A percentile compares a stretch with the other conserved stretches of the same genome.
phyloP scores from a whole-genome alignment of 345 rosid genomes.

The Schrenkiella parvula region DNA sequence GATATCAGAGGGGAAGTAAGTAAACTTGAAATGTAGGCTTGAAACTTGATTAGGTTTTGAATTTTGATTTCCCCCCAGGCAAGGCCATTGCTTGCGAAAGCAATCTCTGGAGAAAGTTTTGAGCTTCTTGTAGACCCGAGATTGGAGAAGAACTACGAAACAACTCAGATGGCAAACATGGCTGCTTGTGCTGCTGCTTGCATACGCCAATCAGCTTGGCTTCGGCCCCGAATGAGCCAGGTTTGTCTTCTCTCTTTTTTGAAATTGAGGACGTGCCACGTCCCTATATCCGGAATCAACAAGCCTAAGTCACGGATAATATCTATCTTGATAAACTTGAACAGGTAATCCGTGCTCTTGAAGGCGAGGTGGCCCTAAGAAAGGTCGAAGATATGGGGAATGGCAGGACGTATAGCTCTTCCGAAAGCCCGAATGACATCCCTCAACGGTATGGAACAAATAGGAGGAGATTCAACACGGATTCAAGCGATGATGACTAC shows the following conservation, averaged over 20 bases:
- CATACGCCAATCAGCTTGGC: constrained; percentile 64
- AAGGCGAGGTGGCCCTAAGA: constrained; percentile 52
- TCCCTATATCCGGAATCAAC: background rate
- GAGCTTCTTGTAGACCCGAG: constrained; percentile 47
- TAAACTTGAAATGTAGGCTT: background rate
- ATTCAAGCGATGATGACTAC: constrained; percentile 33
- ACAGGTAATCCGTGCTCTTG: constrained; percentile 64
- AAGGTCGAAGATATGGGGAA: constrained; percentile 43
- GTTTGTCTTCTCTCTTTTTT: constrained; percentile 31
- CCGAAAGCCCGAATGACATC: constrained; percentile 42
- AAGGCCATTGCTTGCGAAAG: constrained; percentile 56
- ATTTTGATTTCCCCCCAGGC: constrained; percentile 38
- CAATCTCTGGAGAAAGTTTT: constrained; percentile 35
- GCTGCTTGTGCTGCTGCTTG: constrained; percentile 78
- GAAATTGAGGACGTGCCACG: background rate
- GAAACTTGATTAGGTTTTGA: background rate
- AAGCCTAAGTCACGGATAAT: background rate
- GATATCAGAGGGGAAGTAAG: background rate
- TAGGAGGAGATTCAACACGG: constrained; percentile 41
- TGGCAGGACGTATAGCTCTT: constrained; percentile 34
- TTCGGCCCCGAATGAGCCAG: constrained; percentile 78
- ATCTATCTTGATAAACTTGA: background rate
- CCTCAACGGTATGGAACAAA: constrained; percentile 25
- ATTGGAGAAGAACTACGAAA: constrained; percentile 42
- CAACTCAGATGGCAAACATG: constrained; percentile 53